Percentiles rank a stretch among this genome's conserved stretches.
Evolutionary conservation across 805 yeast species (phyloP).

Genomic region (Metschnikowia borealis): DNA sequence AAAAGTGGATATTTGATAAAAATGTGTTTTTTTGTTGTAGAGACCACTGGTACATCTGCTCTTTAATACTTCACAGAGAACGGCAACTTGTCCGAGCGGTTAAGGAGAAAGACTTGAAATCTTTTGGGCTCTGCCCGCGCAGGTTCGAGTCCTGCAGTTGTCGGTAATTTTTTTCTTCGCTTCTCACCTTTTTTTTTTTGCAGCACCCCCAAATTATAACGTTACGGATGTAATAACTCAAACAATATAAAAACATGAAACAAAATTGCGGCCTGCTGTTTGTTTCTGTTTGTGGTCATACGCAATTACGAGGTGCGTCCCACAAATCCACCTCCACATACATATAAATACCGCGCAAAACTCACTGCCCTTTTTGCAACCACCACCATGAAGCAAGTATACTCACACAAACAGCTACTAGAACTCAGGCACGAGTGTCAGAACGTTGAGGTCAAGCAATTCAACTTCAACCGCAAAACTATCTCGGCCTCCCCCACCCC

Average conservation of each 20-base stretch:
- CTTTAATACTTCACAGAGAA: too few relatives aligned
- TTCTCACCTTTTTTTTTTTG: not conserved
- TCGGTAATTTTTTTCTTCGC: conserved; percentile 10
- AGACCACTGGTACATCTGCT: too few relatives aligned
- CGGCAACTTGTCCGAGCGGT: conserved; percentile 26
- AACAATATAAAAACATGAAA: not conserved
- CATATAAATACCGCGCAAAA: conserved; percentile 1
- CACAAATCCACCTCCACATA: not conserved
- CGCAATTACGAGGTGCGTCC: not conserved
- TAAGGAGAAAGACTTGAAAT: conserved; percentile 26
- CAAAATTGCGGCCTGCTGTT: not conserved
- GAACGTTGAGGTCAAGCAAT: conserved; percentile 3
- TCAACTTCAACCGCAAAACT: not conserved
- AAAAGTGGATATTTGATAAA: too few relatives aligned
- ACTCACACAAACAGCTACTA: conserved; percentile 8
- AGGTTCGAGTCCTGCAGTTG: conserved; percentile 25
- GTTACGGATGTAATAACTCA: not conserved
- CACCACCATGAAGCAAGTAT: conserved; percentile 10
- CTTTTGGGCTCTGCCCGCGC: conserved; percentile 25
- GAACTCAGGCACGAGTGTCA: conserved; percentile 15
- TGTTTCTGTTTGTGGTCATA: not conserved
- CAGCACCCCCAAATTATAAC: not conserved
- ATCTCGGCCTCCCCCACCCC: not conserved
- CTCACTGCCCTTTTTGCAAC: conserved; percentile 7
- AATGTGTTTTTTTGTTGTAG: too few relatives aligned